Base-by-base conservation (phyloP, 2,329 filamentous ascomycete genomes). In the Coniella vitis region DNA sequence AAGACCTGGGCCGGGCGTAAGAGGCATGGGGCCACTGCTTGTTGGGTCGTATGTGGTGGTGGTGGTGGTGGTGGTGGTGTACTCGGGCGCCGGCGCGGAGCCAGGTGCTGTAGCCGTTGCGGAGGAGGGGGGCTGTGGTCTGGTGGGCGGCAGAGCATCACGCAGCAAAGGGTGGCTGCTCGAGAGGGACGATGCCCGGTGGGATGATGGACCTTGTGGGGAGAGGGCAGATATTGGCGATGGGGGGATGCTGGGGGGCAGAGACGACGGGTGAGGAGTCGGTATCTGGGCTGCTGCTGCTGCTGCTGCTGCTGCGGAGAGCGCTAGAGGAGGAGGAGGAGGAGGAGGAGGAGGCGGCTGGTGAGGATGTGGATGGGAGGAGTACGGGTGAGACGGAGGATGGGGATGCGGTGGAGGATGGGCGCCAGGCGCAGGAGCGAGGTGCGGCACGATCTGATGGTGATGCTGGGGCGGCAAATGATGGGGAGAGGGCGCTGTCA, bases 151-250 rank as follows among this genome's bases (percentile, higher is more conserved):
- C 19, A 69, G 51, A 62, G 61, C 72, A 22, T 74, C 71, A 57
- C 71, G 70, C 39, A 72, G 67, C 37, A 68, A 57, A 17, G 63
- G 60, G 69, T 62, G 16, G 63, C 56, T 17, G 45, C 71, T 67
- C 25, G 25, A 29, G 25, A 29, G 25, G 5, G 38, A 65, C 64
- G 35, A 57, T 61, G n/a, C n/a, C n/a, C n/a, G n/a, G n/a, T 4
- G 64, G 51, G 31, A 5, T 29, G 25, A 10, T 5, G 64, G 51
- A 29, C 65, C 62, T 17, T 63, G 55, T 20, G 60, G 53, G 37
- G 32, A 53, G 36, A 43, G 48, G 38, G 43, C 45, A 21, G 50
- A 29, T 35, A 46, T 22, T 20, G 49, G 57, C 12, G 59, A 51
- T 16, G 59, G 56, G 22, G 58, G 56, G 16, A 50, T 29, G 25